Evolutionary conservation across 2,329 filamentous ascomycete genomes (phyloP), one percentile per base, ranked within the genome.

Genomic region (Talaromyces sp.): DNA sequence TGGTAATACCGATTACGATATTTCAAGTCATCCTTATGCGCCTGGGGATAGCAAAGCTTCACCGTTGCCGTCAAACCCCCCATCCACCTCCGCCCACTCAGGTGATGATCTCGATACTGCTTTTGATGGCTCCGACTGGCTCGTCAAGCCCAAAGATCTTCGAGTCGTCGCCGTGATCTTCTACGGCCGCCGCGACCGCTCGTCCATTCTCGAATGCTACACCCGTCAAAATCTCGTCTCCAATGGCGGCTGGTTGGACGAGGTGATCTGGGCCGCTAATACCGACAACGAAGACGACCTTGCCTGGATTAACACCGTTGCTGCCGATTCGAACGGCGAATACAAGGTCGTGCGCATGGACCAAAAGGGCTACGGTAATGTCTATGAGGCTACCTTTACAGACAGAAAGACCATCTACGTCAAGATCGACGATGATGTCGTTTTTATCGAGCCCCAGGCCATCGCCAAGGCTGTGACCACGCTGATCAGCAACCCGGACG

Each of bases 111-210:
- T 18, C 23, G 44, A 18, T 10, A 47, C 44, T 18, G 44, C 44
- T 27, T 47, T 47, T 47, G 44, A 47, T 47, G 50, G 50, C 30
- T 8, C 50, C 50, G 28, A 31, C 28, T 31, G 31, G 50, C 61
- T 62, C 6, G 33, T 55, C n/a, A 62, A 62, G 28, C 61, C 61
- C 34, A 53, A 59, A 8, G 61, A 53, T 14, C 16, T 62, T 3
- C 57, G 61, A 23, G 57, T 62, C 10, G 61, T 62, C 16, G 61
- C 57, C 14, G 61, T 62, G 9, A 30, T 62, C 12, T 62, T 62
- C n/a, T 62, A 62, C 53, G 61, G 61, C 16, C 61, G 61, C 27
- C 61, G 61, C 27, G 61, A 62, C 42, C 61, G 61, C 57, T 52
- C 61, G 2, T 62, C 61, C 23, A 36, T 62, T 31, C 61, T 62